Percentiles rank a stretch among this genome's conserved stretches.
phyloP scores from a whole-genome alignment of 2,329 filamentous ascomycete genomes.

The Lasiodiplodia theobromae region DNA sequence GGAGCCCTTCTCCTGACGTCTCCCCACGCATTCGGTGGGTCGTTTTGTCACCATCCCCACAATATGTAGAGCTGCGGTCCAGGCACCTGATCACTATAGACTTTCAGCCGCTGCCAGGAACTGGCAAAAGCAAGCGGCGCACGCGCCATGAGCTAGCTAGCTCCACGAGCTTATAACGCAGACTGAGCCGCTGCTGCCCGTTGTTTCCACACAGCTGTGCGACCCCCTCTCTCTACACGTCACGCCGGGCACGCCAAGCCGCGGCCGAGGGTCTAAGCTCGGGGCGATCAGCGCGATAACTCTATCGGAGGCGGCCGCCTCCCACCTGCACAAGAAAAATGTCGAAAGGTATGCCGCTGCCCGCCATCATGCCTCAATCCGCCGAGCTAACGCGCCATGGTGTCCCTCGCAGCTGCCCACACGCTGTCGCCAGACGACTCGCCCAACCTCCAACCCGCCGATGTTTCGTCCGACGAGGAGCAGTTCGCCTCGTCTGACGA shows the following conservation, averaged over 20 bases:
- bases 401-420: conserved; percentile 12
- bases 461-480: conserved; percentile 45
- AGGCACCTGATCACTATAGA: conserved; percentile 25
- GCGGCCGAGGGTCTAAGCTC: conserved; percentile 14
- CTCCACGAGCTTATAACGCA: conserved; percentile 8
- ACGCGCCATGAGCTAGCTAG: conserved; percentile 8
- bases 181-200: conserved; percentile 6
- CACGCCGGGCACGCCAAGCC: conserved; percentile 16
- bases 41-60: conserved; percentile 20
- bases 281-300: conserved; percentile 25
- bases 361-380: conserved; percentile 7
- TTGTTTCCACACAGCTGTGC: not conserved
- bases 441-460: conserved; percentile 43
- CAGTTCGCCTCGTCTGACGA: conserved; percentile 41
- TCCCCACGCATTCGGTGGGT: conserved; percentile 24
- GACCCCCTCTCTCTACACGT: conserved; percentile 1
- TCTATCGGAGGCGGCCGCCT: conserved; percentile 23
- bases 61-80: conserved; percentile 8
- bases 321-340: conserved; percentile 27
- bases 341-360: conserved; percentile 24
- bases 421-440: conserved; percentile 46
- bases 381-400: conserved; percentile 11
- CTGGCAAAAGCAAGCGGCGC: conserved; percentile 12
- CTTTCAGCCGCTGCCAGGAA: conserved; percentile 19
- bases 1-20: conserved; percentile 15